phyloP scores from a whole-genome alignment of 2,329 filamentous ascomycete species.

The Cladosporium sp. region DNA sequence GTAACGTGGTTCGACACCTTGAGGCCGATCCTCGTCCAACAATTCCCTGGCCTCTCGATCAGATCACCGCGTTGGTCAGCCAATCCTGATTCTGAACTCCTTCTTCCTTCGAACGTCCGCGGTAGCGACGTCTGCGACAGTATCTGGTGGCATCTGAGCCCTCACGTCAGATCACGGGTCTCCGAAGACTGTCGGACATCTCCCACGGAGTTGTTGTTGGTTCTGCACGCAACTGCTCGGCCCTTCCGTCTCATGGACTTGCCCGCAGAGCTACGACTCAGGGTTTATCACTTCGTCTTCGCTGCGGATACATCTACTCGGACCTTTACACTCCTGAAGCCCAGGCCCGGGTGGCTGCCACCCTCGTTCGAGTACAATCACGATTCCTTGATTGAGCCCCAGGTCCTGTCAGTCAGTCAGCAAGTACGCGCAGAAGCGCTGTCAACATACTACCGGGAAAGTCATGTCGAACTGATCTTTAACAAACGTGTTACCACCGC shows the following conservation, averaged over 20 bases:
- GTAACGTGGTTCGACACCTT: neutral
- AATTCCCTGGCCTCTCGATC: neutral
- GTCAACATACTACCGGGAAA: neutral
- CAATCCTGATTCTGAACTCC: too few species aligned
- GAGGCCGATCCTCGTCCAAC: neutral
- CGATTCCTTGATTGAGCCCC: neutral
- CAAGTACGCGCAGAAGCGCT: neutral
- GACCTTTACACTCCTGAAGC: neutral
- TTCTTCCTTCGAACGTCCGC: too few species aligned
- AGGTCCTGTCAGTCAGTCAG: neutral
- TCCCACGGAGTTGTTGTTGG: neutral
- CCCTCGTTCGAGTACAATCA: neutral
- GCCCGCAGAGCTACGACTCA: neutral
- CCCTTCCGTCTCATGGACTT: neutral
- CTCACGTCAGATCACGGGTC: neutral
- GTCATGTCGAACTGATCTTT: neutral
- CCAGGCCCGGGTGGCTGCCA: neutral
- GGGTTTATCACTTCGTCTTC: neutral
- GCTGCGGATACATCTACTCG: neutral
- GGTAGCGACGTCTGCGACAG: neutral
- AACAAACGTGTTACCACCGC: too few species aligned
- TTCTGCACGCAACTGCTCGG: neutral
- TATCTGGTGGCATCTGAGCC: slow-evolving; percentile 1
- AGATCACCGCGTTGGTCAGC: too few species aligned
- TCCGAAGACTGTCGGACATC: neutral